Conservation (phyloP, 805 yeast genomes). For the Grigorovia yakushimaensis region DNA sequence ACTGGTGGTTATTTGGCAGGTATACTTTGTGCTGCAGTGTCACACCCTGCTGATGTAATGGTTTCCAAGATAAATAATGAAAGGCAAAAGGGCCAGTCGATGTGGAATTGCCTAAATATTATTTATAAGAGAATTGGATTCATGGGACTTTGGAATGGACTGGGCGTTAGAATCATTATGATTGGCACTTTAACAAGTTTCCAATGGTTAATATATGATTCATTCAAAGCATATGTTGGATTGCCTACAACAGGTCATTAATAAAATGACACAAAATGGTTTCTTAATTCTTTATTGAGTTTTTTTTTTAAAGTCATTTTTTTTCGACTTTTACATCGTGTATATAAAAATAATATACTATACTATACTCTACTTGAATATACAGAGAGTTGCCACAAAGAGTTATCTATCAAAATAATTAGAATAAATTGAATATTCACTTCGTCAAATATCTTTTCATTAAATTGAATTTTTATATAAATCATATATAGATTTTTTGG, state of each 20-base stretch:
- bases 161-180: constrained; percentile 91
- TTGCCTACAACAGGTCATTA: constrained; percentile 85
- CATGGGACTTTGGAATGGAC: constrained; percentile 88
- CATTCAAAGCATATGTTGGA: constrained; percentile 90
- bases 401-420: too few species aligned
- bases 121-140: constrained; percentile 83
- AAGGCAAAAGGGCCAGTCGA: constrained; percentile 57
- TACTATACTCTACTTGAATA: too few species aligned
- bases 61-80: constrained; percentile 78
- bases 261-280: too few species aligned
- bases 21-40: constrained; percentile 88
- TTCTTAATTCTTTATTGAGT: background rate
- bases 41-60: constrained; percentile 99
- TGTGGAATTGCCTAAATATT: constrained; percentile 53
- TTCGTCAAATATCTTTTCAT: too few species aligned
- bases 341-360: too few species aligned
- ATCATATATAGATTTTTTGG: constrained; percentile 2
- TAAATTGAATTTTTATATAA: background rate
- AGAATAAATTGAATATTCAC: too few species aligned
- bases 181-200: constrained; percentile 94
- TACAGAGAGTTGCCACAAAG: too few species aligned
- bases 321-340: too few species aligned
- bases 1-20: constrained; percentile 96
- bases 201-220: constrained; percentile 95
- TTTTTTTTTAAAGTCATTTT: background rate